Evolutionary conservation across 73 alveolate genomes (phyloP).

Genomic region (Stentor roeselii): DNA sequence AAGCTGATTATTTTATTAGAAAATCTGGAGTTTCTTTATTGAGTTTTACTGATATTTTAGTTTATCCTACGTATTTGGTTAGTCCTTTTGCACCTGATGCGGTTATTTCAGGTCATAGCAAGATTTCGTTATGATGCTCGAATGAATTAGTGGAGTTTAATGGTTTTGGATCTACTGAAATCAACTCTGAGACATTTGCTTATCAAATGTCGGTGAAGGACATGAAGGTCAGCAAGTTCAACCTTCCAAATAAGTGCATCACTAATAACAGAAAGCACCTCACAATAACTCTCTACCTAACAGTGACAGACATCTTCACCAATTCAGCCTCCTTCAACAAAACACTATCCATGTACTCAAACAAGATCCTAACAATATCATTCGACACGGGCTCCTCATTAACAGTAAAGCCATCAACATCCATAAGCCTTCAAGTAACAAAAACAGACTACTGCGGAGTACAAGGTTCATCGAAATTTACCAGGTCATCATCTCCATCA

Average conservation of each 20-base stretch:
- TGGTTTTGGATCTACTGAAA: too few species aligned
- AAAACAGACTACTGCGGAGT: neutral
- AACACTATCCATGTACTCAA: neutral
- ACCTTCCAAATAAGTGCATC: too few species aligned
- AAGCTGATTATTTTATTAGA: neutral
- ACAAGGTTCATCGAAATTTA: neutral
- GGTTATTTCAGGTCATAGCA: neutral
- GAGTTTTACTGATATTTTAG: too few species aligned
- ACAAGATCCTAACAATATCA: neutral
- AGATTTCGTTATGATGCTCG: too few species aligned
- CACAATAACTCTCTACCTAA: too few species aligned
- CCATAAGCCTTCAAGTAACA: neutral
- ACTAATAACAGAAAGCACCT: too few species aligned
- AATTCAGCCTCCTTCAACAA: too few species aligned
- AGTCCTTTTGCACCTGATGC: neutral
- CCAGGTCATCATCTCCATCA: neutral
- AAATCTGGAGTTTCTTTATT: neutral
- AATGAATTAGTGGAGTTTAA: too few species aligned
- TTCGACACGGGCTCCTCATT: neutral
- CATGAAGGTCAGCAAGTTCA: too few species aligned
- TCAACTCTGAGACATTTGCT: too few species aligned
- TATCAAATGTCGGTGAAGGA: too few species aligned
- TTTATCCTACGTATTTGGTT: neutral
- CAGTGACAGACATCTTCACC: too few species aligned
- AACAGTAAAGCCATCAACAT: neutral